Evolutionary conservation across 176 grass and related monocot genomes (phyloP).

Genomic region (Oryza australiensis): DNA sequence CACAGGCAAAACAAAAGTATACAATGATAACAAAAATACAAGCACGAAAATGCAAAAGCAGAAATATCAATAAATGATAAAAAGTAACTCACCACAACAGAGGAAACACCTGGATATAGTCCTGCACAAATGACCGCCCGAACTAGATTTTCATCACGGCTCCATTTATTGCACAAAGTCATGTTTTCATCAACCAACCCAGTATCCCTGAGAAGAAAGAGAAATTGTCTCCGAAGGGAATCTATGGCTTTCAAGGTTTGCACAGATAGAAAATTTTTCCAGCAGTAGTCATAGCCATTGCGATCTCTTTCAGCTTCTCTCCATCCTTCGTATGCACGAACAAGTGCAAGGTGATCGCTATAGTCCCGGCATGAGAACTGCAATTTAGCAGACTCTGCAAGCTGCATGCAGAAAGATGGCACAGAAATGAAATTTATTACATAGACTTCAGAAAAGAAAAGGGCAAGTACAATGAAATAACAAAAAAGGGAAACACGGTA

Average conservation of each 20-base stretch:
- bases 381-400: conserved; percentile 87
- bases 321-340: conserved; percentile 94
- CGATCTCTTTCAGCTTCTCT: conserved; percentile 89
- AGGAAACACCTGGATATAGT: conserved; percentile 95
- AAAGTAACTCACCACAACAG: conserved; percentile 78
- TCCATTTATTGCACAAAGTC: conserved; percentile 81
- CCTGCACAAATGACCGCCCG: conserved; percentile 94
- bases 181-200: conserved; percentile 79
- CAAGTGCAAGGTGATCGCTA: conserved; percentile 88
- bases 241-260: conserved; percentile 94
- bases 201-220: conserved; percentile 86
- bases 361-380: conserved; percentile 88
- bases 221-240: conserved; percentile 88
- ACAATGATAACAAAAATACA: neutral
- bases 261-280: conserved; percentile 94
- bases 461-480: conserved; percentile 9
- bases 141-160: conserved; percentile 80
- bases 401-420: conserved; percentile 52
- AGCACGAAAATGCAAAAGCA: neutral
- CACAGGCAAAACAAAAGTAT: conserved; percentile 9
- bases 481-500: neutral
- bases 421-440: neutral
- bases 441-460: neutral
- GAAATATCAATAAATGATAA: neutral
- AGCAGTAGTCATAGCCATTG: conserved; percentile 95